These are phyloP conservation scores for Nothopassalora personata DNA, from an alignment of 2,329 filamentous ascomycete genomes.

Conservation along the genomic window DNA sequence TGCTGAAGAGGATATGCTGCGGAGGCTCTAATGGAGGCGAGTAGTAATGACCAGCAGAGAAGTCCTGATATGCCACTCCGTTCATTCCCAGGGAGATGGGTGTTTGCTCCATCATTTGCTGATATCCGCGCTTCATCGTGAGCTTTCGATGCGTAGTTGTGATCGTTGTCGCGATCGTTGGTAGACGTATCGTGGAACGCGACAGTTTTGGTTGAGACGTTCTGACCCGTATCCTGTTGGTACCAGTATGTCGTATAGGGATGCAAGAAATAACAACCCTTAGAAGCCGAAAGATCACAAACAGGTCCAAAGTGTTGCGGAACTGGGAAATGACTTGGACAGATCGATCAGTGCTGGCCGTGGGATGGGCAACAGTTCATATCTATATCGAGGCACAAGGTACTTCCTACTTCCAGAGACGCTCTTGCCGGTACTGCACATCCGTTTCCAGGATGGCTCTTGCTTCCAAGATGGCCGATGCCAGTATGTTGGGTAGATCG, in stretches of 20 bases:
- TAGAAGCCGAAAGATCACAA: constrained; percentile 6
- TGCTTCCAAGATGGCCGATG: constrained; percentile 3
- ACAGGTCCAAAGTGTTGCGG: constrained; percentile 11
- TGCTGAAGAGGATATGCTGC: constrained; percentile 19
- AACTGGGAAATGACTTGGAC: constrained; percentile 14
- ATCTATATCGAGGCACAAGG: constrained; percentile 20
- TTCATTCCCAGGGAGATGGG: constrained; percentile 11
- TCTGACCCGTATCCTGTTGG: constrained; percentile 4
- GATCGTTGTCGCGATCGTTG: background rate
- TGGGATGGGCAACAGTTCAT: constrained; percentile 13
- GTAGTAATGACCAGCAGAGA: constrained; percentile 13
- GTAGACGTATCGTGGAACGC: background rate
- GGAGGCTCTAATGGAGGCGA: constrained; percentile 17
- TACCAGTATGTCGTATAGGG: constrained; percentile 7
- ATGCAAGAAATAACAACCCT: constrained; percentile 4
- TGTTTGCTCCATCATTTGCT: constrained; percentile 19
- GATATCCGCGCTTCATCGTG: constrained; percentile 16
- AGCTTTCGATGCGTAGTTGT: constrained; percentile 9
- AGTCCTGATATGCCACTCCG: constrained; percentile 19
- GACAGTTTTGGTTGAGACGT: constrained; percentile 7
- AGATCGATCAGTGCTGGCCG: constrained; percentile 6
- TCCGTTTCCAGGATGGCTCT: constrained; percentile 3
- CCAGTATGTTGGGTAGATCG: constrained; percentile 8
- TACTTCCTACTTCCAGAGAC: constrained; percentile 2
- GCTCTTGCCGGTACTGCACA: constrained; percentile 1